Conservation (phyloP, 495 filamentous ascomycete species). For the Cryomyces antarcticus region DNA sequence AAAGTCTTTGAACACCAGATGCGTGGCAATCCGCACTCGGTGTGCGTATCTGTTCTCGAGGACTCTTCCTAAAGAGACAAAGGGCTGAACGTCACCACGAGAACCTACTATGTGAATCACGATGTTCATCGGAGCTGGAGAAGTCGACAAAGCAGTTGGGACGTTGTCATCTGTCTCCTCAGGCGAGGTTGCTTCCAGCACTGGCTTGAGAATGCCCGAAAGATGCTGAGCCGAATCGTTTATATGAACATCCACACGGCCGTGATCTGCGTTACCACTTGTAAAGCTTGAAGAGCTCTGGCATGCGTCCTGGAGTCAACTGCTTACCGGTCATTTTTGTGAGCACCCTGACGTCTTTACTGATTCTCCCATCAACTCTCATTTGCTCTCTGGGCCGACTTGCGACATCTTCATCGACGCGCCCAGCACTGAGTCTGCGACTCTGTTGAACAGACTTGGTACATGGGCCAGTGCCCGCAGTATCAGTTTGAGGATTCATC, state of each 20-base stretch:
- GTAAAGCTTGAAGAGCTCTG: neutral
- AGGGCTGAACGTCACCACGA: constrained; percentile 63
- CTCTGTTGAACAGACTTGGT: no score
- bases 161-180: neutral
- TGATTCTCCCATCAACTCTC: no score
- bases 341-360: no score
- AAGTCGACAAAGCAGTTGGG: neutral
- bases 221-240: neutral
- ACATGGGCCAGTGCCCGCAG: no score
- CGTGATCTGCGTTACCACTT: neutral
- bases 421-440: no score
- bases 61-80: constrained; percentile 43
- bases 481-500: no score
- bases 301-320: no score
- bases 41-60: constrained; percentile 44
- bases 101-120: constrained; percentile 67
- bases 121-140: constrained; percentile 32
- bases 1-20: constrained; percentile 47
- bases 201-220: neutral
- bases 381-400: no score
- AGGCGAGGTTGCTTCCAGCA: neutral
- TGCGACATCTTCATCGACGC: no score
- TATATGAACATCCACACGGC: neutral
- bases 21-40: constrained; percentile 58
- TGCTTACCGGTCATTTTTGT: no score